Percentiles rank a stretch among this genome's conserved stretches.
Evolutionary conservation across 306 rosid genomes (phyloP).

Genomic region (Benincasa hispida): DNA sequence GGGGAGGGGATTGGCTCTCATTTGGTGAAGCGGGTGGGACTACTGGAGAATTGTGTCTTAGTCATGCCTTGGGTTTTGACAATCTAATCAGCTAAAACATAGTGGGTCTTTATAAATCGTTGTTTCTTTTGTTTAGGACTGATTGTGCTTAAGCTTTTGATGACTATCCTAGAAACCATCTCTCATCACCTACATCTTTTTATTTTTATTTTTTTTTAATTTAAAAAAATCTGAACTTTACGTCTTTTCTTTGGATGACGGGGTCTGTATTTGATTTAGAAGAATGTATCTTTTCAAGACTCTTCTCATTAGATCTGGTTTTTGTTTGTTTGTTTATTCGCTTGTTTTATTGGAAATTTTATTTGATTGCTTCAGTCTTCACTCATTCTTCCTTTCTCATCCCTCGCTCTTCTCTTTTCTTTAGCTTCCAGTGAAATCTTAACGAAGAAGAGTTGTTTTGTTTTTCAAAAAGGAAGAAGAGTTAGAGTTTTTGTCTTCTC

Average conservation of each 20-base stretch:
- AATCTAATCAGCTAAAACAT: not conserved
- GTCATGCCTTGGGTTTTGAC: not conserved
- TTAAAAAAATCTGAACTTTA: not conserved
- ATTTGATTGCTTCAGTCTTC: not conserved
- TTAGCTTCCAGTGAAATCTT: not conserved
- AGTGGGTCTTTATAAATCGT: not conserved
- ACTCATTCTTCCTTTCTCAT: not conserved
- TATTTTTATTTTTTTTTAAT: not conserved
- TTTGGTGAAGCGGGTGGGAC: not conserved
- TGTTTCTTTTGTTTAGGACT: not conserved
- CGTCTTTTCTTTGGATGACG: not conserved
- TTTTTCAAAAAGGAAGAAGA: not conserved
- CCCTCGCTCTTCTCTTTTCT: not conserved
- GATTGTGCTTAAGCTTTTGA: not conserved
- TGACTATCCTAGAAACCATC: not conserved
- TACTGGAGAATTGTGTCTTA: not conserved
- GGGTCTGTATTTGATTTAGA: not conserved
- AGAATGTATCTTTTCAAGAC: not conserved
- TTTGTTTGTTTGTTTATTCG: not conserved
- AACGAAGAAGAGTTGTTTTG: not conserved
- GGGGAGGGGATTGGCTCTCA: not conserved
- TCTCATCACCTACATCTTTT: not conserved
- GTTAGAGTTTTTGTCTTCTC: not conserved
- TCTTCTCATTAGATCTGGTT: not conserved
- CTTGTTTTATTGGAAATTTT: not conserved